Evolutionary conservation across 1,284 basidiomycete species (phyloP), one percentile per base, ranked within the genome.

Genomic region (Neotropicomus parvogracilis): DNA sequence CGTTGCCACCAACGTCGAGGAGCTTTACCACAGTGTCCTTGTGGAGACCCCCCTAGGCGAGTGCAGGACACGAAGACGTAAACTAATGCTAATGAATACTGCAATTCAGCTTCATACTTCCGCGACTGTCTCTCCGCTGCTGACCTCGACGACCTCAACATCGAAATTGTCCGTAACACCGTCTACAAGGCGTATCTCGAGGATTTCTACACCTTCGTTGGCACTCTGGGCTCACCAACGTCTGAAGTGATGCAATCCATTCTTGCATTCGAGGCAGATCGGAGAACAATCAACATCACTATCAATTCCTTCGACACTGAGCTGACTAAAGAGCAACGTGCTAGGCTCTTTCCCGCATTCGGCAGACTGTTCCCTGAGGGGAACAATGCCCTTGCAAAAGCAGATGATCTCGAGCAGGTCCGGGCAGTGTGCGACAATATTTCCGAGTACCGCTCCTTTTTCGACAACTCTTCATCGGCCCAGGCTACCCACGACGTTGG

Each of bases 151-250:
- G 97, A 99, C 69, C 84, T 99, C 55, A 98, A 99, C 75, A 99
- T 99, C 62, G 97, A 99, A 74, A 98, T 99, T 71, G 95, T 99
- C 70, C 91, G 97, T 40, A 99, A 99, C 73, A 95, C 95, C n/a
- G 88, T 99, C 39, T 99, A 99, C 81, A 98, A 97, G 71, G 89
- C 95, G 13, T 99, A 99, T 72, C 85, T 99, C 49, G 95, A 98
- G 69, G 97, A 99, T 70, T 99, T 99, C 69, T 82, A 95, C 74
- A 68, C 77, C 53, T 99, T 91, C 71, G 89, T 85, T 65, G 71
- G 79, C 45, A 81, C 84, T 4, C 73, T 99, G 17, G 89, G 91
- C 26, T 79, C 83, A 9, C 89, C 94, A 1, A 98, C 95, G 3
- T 77, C 81, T 16, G 91, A 95, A 43, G 83, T 92, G 56, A 97